phyloP scores from a whole-genome alignment of 2,329 filamentous ascomycete genomes.

The Orbilia ellipsospora region DNA sequence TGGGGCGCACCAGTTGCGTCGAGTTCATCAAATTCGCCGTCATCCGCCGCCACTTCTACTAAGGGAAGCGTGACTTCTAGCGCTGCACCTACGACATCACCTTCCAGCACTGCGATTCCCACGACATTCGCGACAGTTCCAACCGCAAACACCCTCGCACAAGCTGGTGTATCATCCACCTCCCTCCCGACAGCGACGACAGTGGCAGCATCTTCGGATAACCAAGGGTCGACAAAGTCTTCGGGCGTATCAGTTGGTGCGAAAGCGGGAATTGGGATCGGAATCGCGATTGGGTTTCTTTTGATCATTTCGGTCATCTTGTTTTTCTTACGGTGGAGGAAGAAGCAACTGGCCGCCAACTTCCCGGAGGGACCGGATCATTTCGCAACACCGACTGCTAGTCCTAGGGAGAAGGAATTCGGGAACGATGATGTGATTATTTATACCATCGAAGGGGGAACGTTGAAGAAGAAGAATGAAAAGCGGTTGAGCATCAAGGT shows the following conservation, averaged over 20 bases:
- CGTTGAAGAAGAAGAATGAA: slow-evolving; percentile 36
- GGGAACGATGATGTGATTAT: slow-evolving; percentile 24
- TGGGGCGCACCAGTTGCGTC: slow-evolving; percentile 20
- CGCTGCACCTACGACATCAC: background rate
- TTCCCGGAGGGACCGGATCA: slow-evolving; percentile 43
- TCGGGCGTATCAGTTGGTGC: slow-evolving; percentile 21
- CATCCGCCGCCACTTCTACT: background rate
- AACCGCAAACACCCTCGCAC: slow-evolving; percentile 2
- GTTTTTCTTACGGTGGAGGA: slow-evolving; percentile 28
- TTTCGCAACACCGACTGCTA: slow-evolving; percentile 20
- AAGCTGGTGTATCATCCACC: background rate
- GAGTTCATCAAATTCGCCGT: background rate
- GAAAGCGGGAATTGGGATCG: slow-evolving; percentile 25
- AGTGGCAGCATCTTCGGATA: background rate
- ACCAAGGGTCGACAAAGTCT: background rate
- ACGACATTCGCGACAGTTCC: background rate
- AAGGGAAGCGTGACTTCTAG: background rate
- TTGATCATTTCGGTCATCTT: background rate
- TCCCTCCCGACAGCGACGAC: background rate
- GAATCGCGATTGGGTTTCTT: background rate
- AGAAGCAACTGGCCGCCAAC: slow-evolving; percentile 17
- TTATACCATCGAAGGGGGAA: slow-evolving; percentile 35
- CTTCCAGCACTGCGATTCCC: background rate
- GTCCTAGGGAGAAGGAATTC: slow-evolving; percentile 29
- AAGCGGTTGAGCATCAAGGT: slow-evolving; percentile 15